Percentiles rank a stretch among this genome's conserved stretches.
These are phyloP conservation scores for Tilletia caries DNA, from an alignment of 1,284 basidiomycete genomes.

Conservation along the genomic window DNA sequence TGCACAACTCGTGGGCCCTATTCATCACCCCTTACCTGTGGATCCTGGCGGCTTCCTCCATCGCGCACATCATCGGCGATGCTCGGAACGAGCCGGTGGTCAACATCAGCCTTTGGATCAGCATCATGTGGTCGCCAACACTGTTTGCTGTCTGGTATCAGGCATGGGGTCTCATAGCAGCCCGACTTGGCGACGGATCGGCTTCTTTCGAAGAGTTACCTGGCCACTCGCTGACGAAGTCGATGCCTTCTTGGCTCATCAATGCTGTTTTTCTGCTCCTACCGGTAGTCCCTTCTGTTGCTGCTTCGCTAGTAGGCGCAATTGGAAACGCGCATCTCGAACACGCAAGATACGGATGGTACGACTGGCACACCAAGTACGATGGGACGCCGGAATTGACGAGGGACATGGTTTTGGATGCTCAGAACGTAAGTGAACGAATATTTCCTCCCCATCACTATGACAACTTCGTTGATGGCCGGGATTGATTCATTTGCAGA, in stretches of 20 bases:
- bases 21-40: not conserved
- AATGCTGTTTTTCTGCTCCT: not conserved
- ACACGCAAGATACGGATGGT: not conserved
- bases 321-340: not conserved
- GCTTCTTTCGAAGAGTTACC: too few species aligned
- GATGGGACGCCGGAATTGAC: not conserved
- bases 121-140: not conserved
- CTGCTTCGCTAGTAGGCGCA: not conserved
- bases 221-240: too few species aligned
- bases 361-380: not conserved
- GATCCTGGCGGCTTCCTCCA: too few species aligned
- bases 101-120: not conserved
- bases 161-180: not conserved
- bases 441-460: too few species aligned
- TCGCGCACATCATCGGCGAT: not conserved
- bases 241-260: not conserved
- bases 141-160: not conserved
- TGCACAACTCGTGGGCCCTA: not conserved
- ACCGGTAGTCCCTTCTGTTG: not conserved
- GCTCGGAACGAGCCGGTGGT: not conserved
- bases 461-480: too few species aligned
- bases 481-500: too few species aligned
- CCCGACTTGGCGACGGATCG: not conserved
- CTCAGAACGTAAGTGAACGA: slow-evolving; percentile 1
- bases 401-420: not conserved